These are phyloP conservation scores for Lasiosphaeria ovina DNA, from an alignment of 495 filamentous ascomycete genomes.

Conservation along the genomic window DNA sequence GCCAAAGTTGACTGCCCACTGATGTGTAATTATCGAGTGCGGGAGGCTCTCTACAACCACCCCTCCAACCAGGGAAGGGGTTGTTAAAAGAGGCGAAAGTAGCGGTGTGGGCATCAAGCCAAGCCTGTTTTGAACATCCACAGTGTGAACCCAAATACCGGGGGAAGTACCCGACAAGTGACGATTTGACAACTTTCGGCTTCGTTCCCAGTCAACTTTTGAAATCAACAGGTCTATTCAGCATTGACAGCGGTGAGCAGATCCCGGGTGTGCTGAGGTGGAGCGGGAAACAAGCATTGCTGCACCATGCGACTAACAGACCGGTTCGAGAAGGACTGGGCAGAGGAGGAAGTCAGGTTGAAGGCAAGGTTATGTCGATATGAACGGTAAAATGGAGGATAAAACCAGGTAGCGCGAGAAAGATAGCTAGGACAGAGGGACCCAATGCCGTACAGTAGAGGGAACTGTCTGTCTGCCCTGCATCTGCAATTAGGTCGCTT, in stretches of 20 bases:
- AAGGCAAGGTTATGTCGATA: slow-evolving; percentile 12
- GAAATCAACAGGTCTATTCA: background rate
- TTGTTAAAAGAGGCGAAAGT: slow-evolving; percentile 29
- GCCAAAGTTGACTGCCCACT: slow-evolving; percentile 2
- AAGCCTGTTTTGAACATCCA: slow-evolving; percentile 15
- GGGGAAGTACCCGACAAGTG: slow-evolving; percentile 25
- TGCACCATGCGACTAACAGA: slow-evolving; percentile 16
- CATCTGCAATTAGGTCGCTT: too few relatives aligned
- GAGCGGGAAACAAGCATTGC: slow-evolving; percentile 16
- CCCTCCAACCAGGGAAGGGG: slow-evolving; percentile 18
- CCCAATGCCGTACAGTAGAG: too few relatives aligned
- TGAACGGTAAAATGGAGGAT: slow-evolving; percentile 19
- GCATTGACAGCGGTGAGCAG: background rate
- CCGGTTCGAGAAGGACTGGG: slow-evolving; percentile 11
- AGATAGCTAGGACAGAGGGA: slow-evolving; percentile 2
- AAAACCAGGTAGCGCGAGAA: slow-evolving; percentile 1
- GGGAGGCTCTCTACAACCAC: slow-evolving; percentile 7
- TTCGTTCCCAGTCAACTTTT: background rate
- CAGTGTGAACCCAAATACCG: slow-evolving; percentile 25
- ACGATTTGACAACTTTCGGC: background rate
- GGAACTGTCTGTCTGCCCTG: too few relatives aligned
- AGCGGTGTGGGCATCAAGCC: slow-evolving; percentile 32
- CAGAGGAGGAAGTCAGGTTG: slow-evolving; percentile 13
- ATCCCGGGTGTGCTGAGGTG: background rate
- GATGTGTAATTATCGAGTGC: slow-evolving; percentile 19